These are phyloP conservation scores for Vitis cinerea DNA, from an alignment of 164 flowering plant genomes.

Conservation along the genomic window DNA sequence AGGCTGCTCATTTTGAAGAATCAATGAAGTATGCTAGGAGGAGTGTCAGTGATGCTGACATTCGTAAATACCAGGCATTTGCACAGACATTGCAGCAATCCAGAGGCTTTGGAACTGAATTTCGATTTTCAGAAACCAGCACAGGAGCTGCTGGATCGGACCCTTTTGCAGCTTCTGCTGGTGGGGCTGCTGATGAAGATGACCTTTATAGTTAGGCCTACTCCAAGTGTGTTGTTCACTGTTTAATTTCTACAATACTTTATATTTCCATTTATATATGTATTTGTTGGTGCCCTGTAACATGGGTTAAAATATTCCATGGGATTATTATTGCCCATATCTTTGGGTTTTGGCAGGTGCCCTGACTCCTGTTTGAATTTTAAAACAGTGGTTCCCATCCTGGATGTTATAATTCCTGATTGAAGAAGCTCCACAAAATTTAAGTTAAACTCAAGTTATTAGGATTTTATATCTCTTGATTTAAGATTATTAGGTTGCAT, in stretches of 20 bases:
- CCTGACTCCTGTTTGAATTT: neutral
- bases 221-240: neutral
- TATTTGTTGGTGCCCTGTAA: neutral
- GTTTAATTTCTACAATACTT: neutral
- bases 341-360: neutral
- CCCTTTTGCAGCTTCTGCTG: conserved; percentile 57
- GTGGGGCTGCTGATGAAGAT: conserved; percentile 67
- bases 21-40: conserved; percentile 83
- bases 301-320: neutral
- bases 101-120: conserved; percentile 77
- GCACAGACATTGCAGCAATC: conserved; percentile 86
- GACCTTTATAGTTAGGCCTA: conserved; percentile 58
- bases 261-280: neutral
- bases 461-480: no score
- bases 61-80: conserved; percentile 84
- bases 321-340: neutral
- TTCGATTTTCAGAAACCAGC: conserved; percentile 50
- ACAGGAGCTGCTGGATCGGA: conserved; percentile 44
- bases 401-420: neutral
- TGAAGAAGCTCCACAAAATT: neutral
- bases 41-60: conserved; percentile 88
- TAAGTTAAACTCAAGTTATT: neutral
- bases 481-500: no score
- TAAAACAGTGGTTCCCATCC: neutral
- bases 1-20: conserved; percentile 78